Evolutionary conservation across 75 land plant genomes (phyloP).

Genomic region (Sequoiadendron giganteum): DNA sequence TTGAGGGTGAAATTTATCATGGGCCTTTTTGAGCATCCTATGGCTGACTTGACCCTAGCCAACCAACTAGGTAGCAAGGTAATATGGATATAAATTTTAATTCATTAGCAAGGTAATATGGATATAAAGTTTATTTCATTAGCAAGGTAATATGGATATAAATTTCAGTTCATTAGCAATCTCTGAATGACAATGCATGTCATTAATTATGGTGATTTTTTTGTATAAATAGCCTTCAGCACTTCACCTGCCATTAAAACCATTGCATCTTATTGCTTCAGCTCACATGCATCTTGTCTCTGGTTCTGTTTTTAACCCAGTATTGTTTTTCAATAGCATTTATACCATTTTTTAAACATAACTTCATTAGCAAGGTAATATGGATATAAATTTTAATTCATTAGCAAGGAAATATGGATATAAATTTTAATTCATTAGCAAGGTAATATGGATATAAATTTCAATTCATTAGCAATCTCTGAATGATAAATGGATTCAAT

Average conservation of each 20-base stretch:
- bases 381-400: neutral
- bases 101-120: too few relatives aligned
- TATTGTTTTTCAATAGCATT: neutral
- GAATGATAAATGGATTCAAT: neutral
- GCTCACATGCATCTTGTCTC: neutral
- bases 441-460: neutral
- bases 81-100: slow-evolving; percentile 13
- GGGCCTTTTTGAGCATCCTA: slow-evolving; percentile 65
- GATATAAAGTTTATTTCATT: too few relatives aligned
- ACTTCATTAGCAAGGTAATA: too few relatives aligned
- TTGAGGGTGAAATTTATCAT: slow-evolving; percentile 57
- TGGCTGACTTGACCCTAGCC: slow-evolving; percentile 27
- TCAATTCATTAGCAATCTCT: neutral
- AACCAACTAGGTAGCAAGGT: slow-evolving; percentile 39
- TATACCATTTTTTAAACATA: neutral
- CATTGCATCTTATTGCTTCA: neutral
- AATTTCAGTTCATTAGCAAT: neutral
- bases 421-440: neutral
- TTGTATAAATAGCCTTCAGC: neutral
- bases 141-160: neutral
- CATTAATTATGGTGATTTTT: neutral
- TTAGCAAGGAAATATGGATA: neutral
- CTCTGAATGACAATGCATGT: neutral
- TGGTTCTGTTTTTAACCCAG: neutral
- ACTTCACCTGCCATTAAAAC: neutral